A percentile compares a stretch with the other conserved stretches of the same genome.
These are phyloP conservation scores for Coemansia sp. DNA, from an alignment of 192 early-diverging fungal species.

Conservation along the genomic window DNA sequence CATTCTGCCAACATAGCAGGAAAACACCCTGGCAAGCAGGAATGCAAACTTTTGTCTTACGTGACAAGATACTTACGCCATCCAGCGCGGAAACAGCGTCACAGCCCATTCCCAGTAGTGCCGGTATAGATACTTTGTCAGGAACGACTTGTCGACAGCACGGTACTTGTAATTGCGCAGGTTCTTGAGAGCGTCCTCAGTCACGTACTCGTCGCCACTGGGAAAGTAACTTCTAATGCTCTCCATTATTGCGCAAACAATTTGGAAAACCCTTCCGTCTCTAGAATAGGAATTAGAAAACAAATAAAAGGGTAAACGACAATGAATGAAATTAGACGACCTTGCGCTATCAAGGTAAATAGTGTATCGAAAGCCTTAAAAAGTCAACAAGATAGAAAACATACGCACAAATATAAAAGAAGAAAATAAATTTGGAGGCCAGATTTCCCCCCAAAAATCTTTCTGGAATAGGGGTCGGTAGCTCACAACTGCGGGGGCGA, in stretches of 20 bases:
- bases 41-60: too few species aligned
- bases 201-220: slow-evolving; percentile 60
- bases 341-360: not conserved
- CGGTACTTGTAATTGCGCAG: slow-evolving; percentile 77
- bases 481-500: not conserved
- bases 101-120: slow-evolving; percentile 92
- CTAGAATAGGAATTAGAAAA: not conserved
- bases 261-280: not conserved
- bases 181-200: slow-evolving; percentile 65
- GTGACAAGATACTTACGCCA: slow-evolving; percentile 73
- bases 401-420: not conserved
- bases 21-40: too few species aligned
- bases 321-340: not conserved
- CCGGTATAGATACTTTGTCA: slow-evolving; percentile 75
- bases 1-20: not conserved
- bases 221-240: slow-evolving; percentile 38
- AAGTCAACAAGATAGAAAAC: not conserved
- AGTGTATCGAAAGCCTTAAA: not conserved
- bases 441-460: not conserved
- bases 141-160: slow-evolving; percentile 77
- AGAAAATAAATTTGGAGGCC: not conserved
- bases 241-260: slow-evolving; percentile 18
- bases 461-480: too few species aligned
- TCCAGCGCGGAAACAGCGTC: slow-evolving; percentile 85
- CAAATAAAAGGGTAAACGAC: not conserved